Base-by-base conservation (phyloP, 441 rosid species). In the Pelargonium citronellum region DNA sequence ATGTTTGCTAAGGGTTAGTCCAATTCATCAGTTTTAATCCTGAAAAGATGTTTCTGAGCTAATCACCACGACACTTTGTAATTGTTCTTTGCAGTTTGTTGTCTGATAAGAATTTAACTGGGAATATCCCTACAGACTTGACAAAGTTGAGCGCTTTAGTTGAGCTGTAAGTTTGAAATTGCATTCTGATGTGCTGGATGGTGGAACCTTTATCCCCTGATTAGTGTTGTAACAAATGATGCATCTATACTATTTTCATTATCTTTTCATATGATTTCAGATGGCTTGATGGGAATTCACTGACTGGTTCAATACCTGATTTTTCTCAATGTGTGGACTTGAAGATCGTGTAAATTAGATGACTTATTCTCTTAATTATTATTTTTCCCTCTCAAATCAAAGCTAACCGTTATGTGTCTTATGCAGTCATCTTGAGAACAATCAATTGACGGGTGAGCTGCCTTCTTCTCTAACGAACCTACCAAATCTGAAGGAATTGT, bases 341-440 rank as follows among this genome's bases (percentile, higher is more conserved):
- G 82, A 77, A 79, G 81, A 88, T 88, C 79, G 84, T 95, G 99
- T 95, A 85, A 73, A 73, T 66, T 53, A n/a, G 66, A 69, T 62
- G 37, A 64, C 27, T 73, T 71, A 10, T 55, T 67, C 41, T 71
- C 70, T 71, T 70, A 16, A 65, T 62, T 64, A 2, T 74, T 58
- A 27, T 68, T 47, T 74, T 69, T 20, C 57, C 27, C 17, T 16
- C 12, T 8, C 30, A 70, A 69, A 67, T 67, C 55, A 53, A 66
- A 74, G 60, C 80, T 79, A 60, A 80, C 60, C 67, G 64, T 55
- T 69, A 20, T 73, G 75, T 67, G 69, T 79, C 37, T 84, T 41
- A 46, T 84, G 39, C 72, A 95, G 99, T 74, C 99, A 95, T 82
- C 91, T 95, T 0, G 98, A 92, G 85, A 86, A 92, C 87, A 95